These are phyloP conservation scores for Aureoboletus auriporus DNA, from an alignment of 768 basidiomycete species.

Conservation along the genomic window DNA sequence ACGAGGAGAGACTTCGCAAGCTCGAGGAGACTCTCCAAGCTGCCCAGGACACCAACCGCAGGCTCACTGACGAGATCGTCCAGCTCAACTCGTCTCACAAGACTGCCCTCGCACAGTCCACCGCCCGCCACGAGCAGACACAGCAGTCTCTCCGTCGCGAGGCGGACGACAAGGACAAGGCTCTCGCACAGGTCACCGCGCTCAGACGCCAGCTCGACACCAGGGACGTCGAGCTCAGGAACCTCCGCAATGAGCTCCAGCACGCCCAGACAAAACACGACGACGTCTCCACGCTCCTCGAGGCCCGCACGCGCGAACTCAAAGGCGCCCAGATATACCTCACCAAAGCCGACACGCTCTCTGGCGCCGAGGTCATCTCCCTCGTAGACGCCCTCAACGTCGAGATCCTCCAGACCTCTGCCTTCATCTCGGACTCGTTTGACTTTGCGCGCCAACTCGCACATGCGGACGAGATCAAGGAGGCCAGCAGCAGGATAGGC, in stretches of 20 bases:
- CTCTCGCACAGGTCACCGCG: slow-evolving; percentile 1
- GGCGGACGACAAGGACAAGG: slow-evolving; percentile 18
- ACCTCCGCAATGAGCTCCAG: slow-evolving; percentile 24
- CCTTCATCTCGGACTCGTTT: slow-evolving; percentile 41
- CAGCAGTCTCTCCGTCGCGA: slow-evolving; percentile 20
- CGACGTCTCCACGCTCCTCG: slow-evolving; percentile 29
- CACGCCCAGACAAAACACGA: slow-evolving; percentile 22
- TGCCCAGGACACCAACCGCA: slow-evolving; percentile 13
- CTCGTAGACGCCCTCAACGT: slow-evolving; percentile 40
- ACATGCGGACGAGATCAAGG: slow-evolving; percentile 23
- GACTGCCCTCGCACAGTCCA: slow-evolving; percentile 8
- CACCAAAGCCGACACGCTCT: slow-evolving; percentile 40
- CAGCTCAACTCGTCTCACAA: slow-evolving; percentile 8
- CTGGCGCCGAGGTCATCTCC: slow-evolving; percentile 41
- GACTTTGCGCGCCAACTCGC: slow-evolving; percentile 25
- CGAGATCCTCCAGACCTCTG: slow-evolving; percentile 45
- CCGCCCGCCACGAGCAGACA: neutral
- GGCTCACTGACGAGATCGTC: slow-evolving; percentile 15
- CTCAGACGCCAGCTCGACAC: slow-evolving; percentile 20
- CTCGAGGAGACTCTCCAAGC: slow-evolving; percentile 10
- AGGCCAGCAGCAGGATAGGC: slow-evolving; percentile 24
- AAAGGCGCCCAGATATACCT: slow-evolving; percentile 41
- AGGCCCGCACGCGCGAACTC: slow-evolving; percentile 36
- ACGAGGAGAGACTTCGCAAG: slow-evolving; percentile 13
- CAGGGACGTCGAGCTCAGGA: slow-evolving; percentile 24